phyloP scores from a whole-genome alignment of 306 rosid species.

The Elaeagnus macrophylla region DNA sequence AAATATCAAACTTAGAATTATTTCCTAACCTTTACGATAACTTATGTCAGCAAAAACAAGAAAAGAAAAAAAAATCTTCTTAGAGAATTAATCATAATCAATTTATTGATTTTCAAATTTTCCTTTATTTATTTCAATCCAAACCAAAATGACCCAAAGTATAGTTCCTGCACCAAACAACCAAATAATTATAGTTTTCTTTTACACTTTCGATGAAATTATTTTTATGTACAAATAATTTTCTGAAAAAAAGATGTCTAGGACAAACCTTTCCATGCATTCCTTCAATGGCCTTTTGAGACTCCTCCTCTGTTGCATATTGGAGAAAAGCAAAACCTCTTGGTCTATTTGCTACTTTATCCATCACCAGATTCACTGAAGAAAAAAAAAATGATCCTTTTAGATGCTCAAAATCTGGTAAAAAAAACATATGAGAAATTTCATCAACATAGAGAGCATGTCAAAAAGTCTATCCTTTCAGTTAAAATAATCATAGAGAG shows the following conservation, averaged over 20 bases:
- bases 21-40: too few species aligned
- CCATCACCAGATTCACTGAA: conserved; percentile 90
- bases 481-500: background rate
- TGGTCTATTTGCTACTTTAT: conserved; percentile 80
- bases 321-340: conserved; percentile 91
- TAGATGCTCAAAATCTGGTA: background rate
- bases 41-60: too few species aligned
- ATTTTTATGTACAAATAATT: background rate
- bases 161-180: background rate
- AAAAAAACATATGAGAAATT: background rate
- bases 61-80: too few species aligned
- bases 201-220: background rate
- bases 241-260: background rate
- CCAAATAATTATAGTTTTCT: background rate
- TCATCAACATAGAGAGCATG: conserved; percentile 3
- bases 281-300: conserved; percentile 75
- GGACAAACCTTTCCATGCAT: conserved; percentile 83
- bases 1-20: too few species aligned
- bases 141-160: background rate
- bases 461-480: background rate
- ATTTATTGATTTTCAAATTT: too few species aligned
- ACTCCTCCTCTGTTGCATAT: conserved; percentile 69
- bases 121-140: too few species aligned
- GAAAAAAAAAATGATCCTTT: background rate
- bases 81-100: too few species aligned